phyloP scores from a whole-genome alignment of 2,329 filamentous ascomycete species.

The Colletotrichum sidae region DNA sequence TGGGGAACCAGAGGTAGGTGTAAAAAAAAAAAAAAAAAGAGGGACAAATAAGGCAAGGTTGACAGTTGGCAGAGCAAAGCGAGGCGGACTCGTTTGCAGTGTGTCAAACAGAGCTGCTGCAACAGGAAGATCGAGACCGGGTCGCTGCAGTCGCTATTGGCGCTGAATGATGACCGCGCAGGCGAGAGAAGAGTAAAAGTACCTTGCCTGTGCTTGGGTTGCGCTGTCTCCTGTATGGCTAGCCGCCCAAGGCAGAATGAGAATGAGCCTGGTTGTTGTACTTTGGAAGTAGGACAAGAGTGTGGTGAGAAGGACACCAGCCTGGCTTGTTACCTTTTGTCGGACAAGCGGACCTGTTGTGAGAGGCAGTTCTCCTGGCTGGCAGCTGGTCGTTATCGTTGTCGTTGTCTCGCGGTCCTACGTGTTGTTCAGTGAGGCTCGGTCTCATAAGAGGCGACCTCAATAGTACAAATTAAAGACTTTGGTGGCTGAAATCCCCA shows the following conservation, averaged over 20 bases:
- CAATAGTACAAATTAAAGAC: too few relatives aligned
- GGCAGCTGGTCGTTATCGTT: too few relatives aligned
- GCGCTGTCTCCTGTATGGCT: constrained; percentile 1
- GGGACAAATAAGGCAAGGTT: constrained; percentile 12
- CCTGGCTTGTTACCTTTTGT: background rate
- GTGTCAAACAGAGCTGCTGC: constrained; percentile 1
- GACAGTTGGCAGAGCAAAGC: constrained; percentile 2
- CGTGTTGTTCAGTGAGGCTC: too few relatives aligned
- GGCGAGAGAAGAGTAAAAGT: constrained; percentile 1
- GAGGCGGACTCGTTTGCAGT: constrained; percentile 5
- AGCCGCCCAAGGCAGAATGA: constrained; percentile 19
- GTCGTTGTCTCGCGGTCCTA: too few relatives aligned
- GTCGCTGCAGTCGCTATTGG: constrained; percentile 31
- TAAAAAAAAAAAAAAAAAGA: background rate
- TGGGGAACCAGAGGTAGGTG: background rate
- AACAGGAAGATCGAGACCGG: constrained; percentile 15
- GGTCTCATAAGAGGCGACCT: too few relatives aligned
- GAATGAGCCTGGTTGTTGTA: background rate
- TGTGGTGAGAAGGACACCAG: background rate
- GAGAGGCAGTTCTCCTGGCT: background rate
- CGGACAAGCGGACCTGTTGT: background rate
- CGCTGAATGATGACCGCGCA: constrained; percentile 7
- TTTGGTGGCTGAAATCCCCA: background rate
- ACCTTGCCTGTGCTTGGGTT: constrained; percentile 15
- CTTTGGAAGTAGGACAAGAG: too few relatives aligned